Evolutionary conservation across 179 eudicot species (phyloP), one percentile per base, ranked within the genome.

Genomic region (Drosera spatulata): DNA sequence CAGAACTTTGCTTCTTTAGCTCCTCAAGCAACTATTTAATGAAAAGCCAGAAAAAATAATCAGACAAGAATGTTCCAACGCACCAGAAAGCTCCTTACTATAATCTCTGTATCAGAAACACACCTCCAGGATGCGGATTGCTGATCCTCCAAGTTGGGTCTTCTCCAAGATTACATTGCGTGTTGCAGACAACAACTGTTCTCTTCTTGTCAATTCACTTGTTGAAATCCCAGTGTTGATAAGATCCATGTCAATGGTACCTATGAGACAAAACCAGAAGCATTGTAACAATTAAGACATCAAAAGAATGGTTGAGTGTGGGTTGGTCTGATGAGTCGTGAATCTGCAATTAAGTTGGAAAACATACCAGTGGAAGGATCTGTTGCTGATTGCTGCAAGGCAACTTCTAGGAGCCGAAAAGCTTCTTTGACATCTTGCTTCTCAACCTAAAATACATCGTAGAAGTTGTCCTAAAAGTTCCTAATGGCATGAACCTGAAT

Each of bases 231-330:
- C 97, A 58, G 96, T 91, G 33, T 95, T 88, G 44, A 91, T 91
- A 53, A 91, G 88, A 79, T 91, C 97, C 97, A 91, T 91, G 61
- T 91, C 97, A 71, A 91, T 91, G 58, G 97, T 91, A 65, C 97
- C 97, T 91, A 70, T 10, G 68, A 13, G 37, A 13, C 41, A 53
- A 58, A 9, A 60, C 53, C 13, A 47, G 2, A 7, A 14, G 50
- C 22, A n/a, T n/a, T n/a, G n/a, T n/a, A n/a, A n/a, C n/a, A n/a
- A n/a, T n/a, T n/a, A n/a, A n/a, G n/a, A n/a, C n/a, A n/a, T n/a
- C n/a, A n/a, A n/a, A n/a, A n/a, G n/a, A n/a, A n/a, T n/a, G n/a
- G n/a, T n/a, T n/a, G n/a, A n/a, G n/a, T n/a, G n/a, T n/a, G n/a
- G n/a, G n/a, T n/a, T n/a, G n/a, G n/a, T n/a, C n/a, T n/a, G n/a